Conservation (phyloP, 2,329 filamentous ascomycete genomes). For the Fusarium sp. region DNA sequence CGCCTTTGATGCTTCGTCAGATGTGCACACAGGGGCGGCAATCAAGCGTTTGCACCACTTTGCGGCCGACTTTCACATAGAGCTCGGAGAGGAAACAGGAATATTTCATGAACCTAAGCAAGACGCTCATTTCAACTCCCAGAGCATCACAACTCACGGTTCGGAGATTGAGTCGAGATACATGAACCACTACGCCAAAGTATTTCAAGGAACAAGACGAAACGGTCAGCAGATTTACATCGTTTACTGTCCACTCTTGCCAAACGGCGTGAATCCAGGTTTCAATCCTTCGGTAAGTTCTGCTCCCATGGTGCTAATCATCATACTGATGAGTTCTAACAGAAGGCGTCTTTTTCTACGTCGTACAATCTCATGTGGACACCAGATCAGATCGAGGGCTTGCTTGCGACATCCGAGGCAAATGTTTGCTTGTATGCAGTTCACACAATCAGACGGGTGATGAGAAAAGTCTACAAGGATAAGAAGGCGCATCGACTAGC, state of each 20-base stretch:
- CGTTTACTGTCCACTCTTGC: conserved; percentile 35
- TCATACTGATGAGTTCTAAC: neutral
- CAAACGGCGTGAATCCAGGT: conserved; percentile 5
- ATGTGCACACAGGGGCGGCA: conserved; percentile 30
- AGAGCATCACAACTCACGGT: accelerated
- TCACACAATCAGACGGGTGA: conserved; percentile 23
- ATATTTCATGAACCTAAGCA: neutral
- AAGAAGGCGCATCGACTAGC: conserved; percentile 17
- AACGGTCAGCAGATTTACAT: conserved; percentile 25
- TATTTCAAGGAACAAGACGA: conserved; percentile 22
- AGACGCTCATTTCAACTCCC: accelerated
- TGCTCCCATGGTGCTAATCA: too few relatives aligned
- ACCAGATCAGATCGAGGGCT: conserved; percentile 24
- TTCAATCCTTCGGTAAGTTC: conserved; percentile 34
- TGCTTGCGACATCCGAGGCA: conserved; percentile 14
- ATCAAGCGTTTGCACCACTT: conserved; percentile 35
- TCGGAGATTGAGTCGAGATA: conserved; percentile 2
- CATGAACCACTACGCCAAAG: conserved; percentile 20
- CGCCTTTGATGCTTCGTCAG: conserved; percentile 36
- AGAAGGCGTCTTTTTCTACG: conserved; percentile 36
- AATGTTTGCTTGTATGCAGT: conserved; percentile 30
- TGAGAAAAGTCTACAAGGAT: conserved; percentile 20
- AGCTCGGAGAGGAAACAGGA: conserved; percentile 2
- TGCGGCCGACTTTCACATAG: conserved; percentile 32
- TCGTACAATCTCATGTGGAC: conserved; percentile 42